phyloP scores from a whole-genome alignment of 331 rosid genomes.

The Erythrophleum ivorense region DNA sequence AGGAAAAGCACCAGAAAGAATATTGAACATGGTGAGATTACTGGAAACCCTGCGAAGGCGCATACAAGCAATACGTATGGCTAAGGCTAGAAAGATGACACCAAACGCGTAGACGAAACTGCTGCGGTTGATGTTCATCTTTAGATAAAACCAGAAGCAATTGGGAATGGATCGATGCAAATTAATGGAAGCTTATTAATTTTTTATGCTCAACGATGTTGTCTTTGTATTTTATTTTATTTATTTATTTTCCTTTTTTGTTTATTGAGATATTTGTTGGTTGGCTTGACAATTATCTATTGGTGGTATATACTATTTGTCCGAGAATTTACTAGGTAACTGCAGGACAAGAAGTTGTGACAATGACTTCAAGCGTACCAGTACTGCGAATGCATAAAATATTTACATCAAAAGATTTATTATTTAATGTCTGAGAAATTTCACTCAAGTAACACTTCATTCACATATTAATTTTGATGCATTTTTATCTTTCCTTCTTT shows the following conservation, averaged over 20 bases:
- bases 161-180: constrained; percentile 22
- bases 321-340: not conserved
- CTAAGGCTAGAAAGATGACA: not conserved
- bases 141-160: not conserved
- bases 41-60: constrained; percentile 5
- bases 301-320: not conserved
- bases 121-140: constrained; percentile 23
- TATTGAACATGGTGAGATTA: not conserved
- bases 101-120: constrained; percentile 15
- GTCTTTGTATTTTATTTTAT: not conserved
- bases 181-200: not conserved
- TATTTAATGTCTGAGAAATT: no score
- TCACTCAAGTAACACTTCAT: no score
- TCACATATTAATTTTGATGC: no score
- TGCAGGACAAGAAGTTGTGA: not conserved
- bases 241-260: not conserved
- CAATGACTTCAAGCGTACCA: not conserved
- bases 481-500: no score
- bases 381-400: no score
- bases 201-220: not conserved
- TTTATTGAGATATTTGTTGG: not conserved
- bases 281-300: not conserved
- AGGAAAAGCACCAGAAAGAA: not conserved
- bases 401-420: no score
- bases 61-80: constrained; percentile 35